Conservation (phyloP, 2,329 filamentous ascomycete genomes). For the Colletotrichum sp. region DNA sequence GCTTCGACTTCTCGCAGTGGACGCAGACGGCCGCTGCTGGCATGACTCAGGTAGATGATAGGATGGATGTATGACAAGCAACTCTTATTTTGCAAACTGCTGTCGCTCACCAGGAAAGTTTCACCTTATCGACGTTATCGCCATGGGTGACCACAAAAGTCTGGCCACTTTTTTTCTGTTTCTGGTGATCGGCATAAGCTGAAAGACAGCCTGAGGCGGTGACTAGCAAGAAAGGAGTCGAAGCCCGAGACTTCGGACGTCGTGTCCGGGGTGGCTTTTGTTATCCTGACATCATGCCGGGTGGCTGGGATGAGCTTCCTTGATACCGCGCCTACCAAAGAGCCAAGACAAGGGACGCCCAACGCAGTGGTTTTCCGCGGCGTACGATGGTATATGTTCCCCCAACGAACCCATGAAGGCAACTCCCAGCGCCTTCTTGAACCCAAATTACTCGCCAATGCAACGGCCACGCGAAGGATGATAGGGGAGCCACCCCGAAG, state of each 20-base stretch:
- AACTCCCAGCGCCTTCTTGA: neutral
- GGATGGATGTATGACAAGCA: constrained; percentile 9
- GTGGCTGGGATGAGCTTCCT: neutral
- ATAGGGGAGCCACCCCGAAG: constrained; percentile 15
- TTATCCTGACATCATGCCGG: neutral
- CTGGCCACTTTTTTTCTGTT: neutral
- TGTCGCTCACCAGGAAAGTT: neutral
- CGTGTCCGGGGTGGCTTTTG: neutral
- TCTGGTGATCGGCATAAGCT: neutral
- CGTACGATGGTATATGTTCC: neutral
- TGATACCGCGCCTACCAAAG: neutral
- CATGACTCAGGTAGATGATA: constrained; percentile 17
- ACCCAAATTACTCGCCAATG: neutral
- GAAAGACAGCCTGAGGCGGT: neutral
- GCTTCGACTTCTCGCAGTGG: constrained; percentile 36
- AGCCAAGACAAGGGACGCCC: neutral
- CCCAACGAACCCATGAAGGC: neutral
- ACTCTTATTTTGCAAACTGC: neutral
- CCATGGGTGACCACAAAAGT: neutral
- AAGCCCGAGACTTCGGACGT: neutral
- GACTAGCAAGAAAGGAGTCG: neutral
- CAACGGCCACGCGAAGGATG: neutral
- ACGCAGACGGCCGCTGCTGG: constrained; percentile 12
- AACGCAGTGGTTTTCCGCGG: neutral
- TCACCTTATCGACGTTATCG: neutral